Percentiles rank a stretch among this genome's conserved stretches.
Conservation (phyloP, 805 yeast genomes). For the Candida sphagnicola region DNA sequence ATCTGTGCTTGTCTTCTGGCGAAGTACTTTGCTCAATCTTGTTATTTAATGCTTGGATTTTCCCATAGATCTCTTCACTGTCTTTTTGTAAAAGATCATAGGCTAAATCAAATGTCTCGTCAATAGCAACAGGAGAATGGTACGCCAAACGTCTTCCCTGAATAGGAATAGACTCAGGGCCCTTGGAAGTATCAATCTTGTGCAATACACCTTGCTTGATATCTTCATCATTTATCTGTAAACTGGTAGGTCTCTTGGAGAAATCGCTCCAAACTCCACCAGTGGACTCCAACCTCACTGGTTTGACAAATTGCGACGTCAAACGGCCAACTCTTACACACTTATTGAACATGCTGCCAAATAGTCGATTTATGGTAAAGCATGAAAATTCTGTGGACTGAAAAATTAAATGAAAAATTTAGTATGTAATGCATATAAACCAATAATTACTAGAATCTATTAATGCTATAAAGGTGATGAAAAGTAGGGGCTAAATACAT, state of each 20-base stretch:
- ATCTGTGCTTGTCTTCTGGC: conserved; percentile 8
- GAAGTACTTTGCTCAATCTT: conserved; percentile 18
- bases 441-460: too few relatives aligned
- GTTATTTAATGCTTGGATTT: conserved; percentile 32
- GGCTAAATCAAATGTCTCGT: conserved; percentile 70
- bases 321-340: neutral
- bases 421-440: neutral
- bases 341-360: neutral
- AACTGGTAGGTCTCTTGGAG: conserved; percentile 22
- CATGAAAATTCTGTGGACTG: too few relatives aligned
- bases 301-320: neutral
- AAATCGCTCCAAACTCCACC: conserved; percentile 31
- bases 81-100: conserved; percentile 55
- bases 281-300: neutral
- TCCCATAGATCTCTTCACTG: conserved; percentile 34
- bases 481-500: too few relatives aligned
- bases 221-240: conserved; percentile 19
- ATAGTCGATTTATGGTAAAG: too few relatives aligned
- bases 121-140: conserved; percentile 63
- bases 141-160: conserved; percentile 47
- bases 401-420: neutral
- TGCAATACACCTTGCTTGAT: conserved; percentile 20
- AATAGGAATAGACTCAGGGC: conserved; percentile 52
- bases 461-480: too few relatives aligned
- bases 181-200: conserved; percentile 24